Conservation (phyloP, 2,329 filamentous ascomycete species). For the Mycocentrospora acerina region DNA sequence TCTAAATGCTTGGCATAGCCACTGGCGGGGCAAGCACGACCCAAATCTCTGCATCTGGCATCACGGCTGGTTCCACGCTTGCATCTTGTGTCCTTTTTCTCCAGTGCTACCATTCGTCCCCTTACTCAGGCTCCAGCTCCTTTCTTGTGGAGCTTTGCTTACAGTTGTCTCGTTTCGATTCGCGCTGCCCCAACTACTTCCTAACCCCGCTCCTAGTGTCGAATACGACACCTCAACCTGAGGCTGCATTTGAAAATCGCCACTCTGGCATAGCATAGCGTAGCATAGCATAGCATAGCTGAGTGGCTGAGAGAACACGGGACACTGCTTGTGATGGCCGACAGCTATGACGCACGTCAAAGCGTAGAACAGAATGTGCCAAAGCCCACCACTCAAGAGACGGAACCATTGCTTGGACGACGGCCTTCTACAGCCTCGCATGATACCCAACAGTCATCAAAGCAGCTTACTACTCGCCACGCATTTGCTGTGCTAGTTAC, state of each 20-base stretch:
- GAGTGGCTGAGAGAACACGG: too few relatives aligned
- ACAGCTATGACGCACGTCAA: neutral
- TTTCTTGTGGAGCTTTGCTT: too few relatives aligned
- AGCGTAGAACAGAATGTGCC: conserved; percentile 9
- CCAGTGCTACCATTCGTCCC: too few relatives aligned
- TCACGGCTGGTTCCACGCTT: neutral
- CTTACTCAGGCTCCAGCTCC: too few relatives aligned
- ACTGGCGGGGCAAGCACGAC: conserved; percentile 16
- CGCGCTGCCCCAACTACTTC: neutral
- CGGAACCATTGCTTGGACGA: conserved; percentile 28
- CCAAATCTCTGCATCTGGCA: conserved; percentile 1
- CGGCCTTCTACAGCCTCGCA: conserved; percentile 16
- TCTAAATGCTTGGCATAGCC: conserved; percentile 1
- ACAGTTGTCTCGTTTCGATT: too few relatives aligned
- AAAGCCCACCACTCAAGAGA: conserved; percentile 20
- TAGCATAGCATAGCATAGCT: too few relatives aligned
- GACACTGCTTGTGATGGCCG: neutral
- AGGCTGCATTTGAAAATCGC: too few relatives aligned
- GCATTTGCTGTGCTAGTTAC: conserved; percentile 62
- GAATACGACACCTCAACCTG: too few relatives aligned
- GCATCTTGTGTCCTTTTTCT: neutral
- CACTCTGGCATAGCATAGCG: too few relatives aligned
- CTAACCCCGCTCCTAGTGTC: neutral
- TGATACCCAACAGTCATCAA: conserved; percentile 11
- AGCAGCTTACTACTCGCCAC: conserved; percentile 41